A percentile compares a stretch with the other conserved stretches of the same genome.
Conservation (phyloP, 2,329 filamentous ascomycete genomes). For the Diaporthe humulicola region DNA sequence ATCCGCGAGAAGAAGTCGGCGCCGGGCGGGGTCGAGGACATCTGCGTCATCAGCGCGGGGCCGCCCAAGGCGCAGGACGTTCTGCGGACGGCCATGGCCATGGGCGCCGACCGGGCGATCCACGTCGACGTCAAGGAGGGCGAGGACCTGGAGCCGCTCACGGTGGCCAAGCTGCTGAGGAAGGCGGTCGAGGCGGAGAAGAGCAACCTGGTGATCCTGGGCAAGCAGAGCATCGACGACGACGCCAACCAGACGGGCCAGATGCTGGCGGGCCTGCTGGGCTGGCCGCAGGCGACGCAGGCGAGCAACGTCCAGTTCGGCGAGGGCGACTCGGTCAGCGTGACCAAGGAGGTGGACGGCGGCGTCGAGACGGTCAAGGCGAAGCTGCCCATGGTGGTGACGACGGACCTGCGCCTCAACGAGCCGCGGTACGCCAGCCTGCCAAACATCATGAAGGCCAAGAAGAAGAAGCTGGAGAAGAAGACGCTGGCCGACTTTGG, state of each 20-base stretch:
- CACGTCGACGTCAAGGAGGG: constrained; percentile 86
- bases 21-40: constrained; percentile 85
- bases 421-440: constrained; percentile 94
- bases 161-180: constrained; percentile 90
- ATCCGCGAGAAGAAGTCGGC: constrained; percentile 88
- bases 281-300: constrained; percentile 96
- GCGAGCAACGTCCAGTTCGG: constrained; percentile 86
- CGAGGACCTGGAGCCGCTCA: constrained; percentile 86
- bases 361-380: constrained; percentile 90
- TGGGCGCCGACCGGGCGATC: constrained; percentile 94
- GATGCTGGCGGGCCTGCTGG: constrained; percentile 94
- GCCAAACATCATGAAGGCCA: constrained; percentile 99
- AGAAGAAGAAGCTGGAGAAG: constrained; percentile 99
- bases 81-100: constrained; percentile 96
- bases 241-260: constrained; percentile 96
- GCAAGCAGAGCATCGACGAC: constrained; percentile 98
- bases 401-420: constrained; percentile 93
- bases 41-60: constrained; percentile 89
- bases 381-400: constrained; percentile 92
- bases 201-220: constrained; percentile 91
- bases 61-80: constrained; percentile 90
- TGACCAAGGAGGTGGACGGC: constrained; percentile 94
- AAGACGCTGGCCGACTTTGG: constrained; percentile 87
- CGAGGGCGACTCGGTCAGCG: constrained; percentile 77
- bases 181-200: constrained; percentile 86